Conservation (phyloP, 1,284 basidiomycete genomes). For the Fistulinella cinereoalba region DNA sequence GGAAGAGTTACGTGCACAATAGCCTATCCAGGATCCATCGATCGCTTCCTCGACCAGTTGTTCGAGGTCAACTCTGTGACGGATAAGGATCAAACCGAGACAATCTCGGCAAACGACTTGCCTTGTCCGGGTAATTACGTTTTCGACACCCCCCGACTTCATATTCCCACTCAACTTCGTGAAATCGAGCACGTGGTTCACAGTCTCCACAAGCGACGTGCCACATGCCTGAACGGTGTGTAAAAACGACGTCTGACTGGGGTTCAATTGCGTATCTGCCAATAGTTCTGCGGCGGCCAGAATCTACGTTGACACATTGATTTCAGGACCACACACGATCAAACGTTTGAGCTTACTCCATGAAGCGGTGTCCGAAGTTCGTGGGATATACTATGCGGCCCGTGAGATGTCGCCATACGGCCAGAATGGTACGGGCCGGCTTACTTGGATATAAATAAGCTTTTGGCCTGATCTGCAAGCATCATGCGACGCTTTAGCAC, state of each 20-base stretch:
- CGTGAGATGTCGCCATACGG: conserved; percentile 3
- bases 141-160: conserved; percentile 72
- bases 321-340: not conserved
- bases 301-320: conserved; percentile 48
- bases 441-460: conserved; percentile 86
- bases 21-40: conserved; percentile 94
- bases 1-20: conserved; percentile 72
- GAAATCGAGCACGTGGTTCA: conserved; percentile 96
- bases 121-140: conserved; percentile 69
- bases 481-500: conserved; percentile 92
- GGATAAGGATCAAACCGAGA: not conserved
- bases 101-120: conserved; percentile 23
- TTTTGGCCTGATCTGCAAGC: conserved; percentile 90
- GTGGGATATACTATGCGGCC: conserved; percentile 78
- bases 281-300: conserved; percentile 89
- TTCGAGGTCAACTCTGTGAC: conserved; percentile 75
- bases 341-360: conserved; percentile 49
- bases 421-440: conserved; percentile 23
- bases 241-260: conserved; percentile 83
- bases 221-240: conserved; percentile 88
- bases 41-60: conserved; percentile 93
- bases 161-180: conserved; percentile 92
- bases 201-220: conserved; percentile 81
- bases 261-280: conserved; percentile 76
- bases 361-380: conserved; percentile 89